phyloP scores from a whole-genome alignment of 2,329 filamentous ascomycete species.

The Blastomyces percursus region DNA sequence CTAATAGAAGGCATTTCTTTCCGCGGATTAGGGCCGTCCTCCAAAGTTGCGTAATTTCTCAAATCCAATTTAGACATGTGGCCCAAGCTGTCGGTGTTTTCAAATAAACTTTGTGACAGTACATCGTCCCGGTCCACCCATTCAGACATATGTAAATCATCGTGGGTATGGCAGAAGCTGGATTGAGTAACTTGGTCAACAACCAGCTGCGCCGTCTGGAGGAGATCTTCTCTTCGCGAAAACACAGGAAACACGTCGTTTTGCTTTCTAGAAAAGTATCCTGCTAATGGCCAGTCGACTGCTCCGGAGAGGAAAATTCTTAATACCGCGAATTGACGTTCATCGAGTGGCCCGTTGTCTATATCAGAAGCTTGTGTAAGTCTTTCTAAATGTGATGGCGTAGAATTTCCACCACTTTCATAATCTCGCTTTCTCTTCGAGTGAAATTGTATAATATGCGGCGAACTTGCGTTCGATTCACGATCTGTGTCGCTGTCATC shows the following conservation, averaged over 20 bases:
- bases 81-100: slow-evolving; percentile 22
- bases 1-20: slow-evolving; percentile 16
- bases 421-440: slow-evolving; percentile 28
- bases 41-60: slow-evolving; percentile 26
- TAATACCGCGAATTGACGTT: slow-evolving; percentile 28
- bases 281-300: slow-evolving; percentile 31
- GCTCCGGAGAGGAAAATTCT: slow-evolving; percentile 31
- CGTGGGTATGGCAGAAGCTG: slow-evolving; percentile 29
- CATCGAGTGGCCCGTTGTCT: slow-evolving; percentile 14
- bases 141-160: slow-evolving; percentile 13
- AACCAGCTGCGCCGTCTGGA: slow-evolving; percentile 32
- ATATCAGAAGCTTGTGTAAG: slow-evolving; percentile 15
- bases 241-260: slow-evolving; percentile 25
- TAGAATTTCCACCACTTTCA: slow-evolving; percentile 24
- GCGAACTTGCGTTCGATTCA: slow-evolving; percentile 16
- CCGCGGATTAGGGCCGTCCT: slow-evolving; percentile 13
- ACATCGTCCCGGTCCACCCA: not conserved
- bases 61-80: slow-evolving; percentile 27
- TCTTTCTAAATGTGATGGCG: slow-evolving; percentile 23
- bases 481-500: slow-evolving; percentile 13
- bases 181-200: slow-evolving; percentile 37
- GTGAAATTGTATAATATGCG: slow-evolving; percentile 13
- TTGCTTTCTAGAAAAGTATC: slow-evolving; percentile 29
- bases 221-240: slow-evolving; percentile 25
- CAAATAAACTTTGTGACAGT: slow-evolving; percentile 19